A percentile compares a stretch with the other conserved stretches of the same genome.
Evolutionary conservation across 2,329 filamentous ascomycete genomes (phyloP).

Genomic region (Fusarium incarnatum): DNA sequence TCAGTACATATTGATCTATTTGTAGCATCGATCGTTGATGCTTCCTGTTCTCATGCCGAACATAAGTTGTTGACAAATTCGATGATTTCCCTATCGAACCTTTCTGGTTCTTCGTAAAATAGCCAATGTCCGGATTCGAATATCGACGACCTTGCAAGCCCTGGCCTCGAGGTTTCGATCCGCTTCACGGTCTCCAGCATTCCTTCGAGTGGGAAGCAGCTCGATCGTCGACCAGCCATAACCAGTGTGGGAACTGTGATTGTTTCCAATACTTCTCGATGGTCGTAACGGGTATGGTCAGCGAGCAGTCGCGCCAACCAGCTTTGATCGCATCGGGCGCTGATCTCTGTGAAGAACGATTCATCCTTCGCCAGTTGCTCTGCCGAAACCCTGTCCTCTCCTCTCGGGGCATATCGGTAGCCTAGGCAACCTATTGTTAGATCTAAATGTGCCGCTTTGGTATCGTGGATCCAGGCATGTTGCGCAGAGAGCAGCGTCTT

Average conservation of each 20-base stretch:
- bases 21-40: not conserved
- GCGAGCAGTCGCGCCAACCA: constrained; percentile 45
- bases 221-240: constrained; percentile 44
- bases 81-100: constrained; percentile 42
- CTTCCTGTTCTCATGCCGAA: not conserved
- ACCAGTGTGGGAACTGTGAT: constrained; percentile 44
- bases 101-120: constrained; percentile 45
- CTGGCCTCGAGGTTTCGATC: constrained; percentile 35
- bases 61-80: constrained; percentile 39
- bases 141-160: constrained; percentile 38
- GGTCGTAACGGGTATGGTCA: constrained; percentile 46
- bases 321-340: constrained; percentile 42
- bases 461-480: constrained; percentile 42
- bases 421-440: constrained; percentile 44
- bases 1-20: not conserved
- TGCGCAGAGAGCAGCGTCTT: constrained; percentile 43
- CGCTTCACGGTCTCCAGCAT: constrained; percentile 45
- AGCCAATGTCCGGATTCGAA: constrained; percentile 46
- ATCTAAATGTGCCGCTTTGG: constrained; percentile 39
- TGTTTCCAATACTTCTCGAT: constrained; percentile 39
- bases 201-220: constrained; percentile 45
- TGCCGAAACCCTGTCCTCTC: constrained; percentile 35
- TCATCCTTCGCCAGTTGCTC: constrained; percentile 42
- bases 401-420: constrained; percentile 41
- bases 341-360: constrained; percentile 44